Conservation (phyloP, 202 grass and related monocot genomes). For the Carex arenaria region DNA sequence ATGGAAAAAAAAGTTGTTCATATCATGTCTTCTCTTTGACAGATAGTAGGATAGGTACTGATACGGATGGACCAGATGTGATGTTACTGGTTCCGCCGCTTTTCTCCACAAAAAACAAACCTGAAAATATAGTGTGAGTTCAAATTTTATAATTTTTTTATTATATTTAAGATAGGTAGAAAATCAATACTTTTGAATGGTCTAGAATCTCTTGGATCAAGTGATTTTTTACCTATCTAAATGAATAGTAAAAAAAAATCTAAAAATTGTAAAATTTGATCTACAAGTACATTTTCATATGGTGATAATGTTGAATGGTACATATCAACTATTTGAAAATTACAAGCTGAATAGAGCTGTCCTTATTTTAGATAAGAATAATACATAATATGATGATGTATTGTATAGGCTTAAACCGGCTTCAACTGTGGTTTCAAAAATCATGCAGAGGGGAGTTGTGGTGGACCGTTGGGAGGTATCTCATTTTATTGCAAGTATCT, state of each 20-base stretch:
- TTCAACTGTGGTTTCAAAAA: slow-evolving; percentile 65
- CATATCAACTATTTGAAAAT: background rate
- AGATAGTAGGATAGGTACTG: slow-evolving; percentile 34
- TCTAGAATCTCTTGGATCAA: too few relatives aligned
- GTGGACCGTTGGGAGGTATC: slow-evolving; percentile 75
- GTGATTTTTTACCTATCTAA: too few relatives aligned
- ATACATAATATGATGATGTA: background rate
- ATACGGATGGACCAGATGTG: slow-evolving; percentile 52
- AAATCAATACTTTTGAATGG: too few relatives aligned
- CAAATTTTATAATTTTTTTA: background rate
- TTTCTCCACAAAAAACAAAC: slow-evolving; percentile 72
- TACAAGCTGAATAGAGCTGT: background rate
- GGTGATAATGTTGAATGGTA: too few relatives aligned
- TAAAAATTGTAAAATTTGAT: too few relatives aligned
- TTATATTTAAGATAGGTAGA: too few relatives aligned
- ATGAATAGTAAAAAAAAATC: too few relatives aligned
- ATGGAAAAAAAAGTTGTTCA: background rate
- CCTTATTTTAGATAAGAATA: background rate
- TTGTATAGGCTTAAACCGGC: slow-evolving; percentile 64
- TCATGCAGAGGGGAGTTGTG: slow-evolving; percentile 63
- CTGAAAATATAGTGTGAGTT: slow-evolving; percentile 84
- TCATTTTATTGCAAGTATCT: background rate
- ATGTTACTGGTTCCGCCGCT: slow-evolving; percentile 89
- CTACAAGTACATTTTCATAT: too few relatives aligned
- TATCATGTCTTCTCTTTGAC: slow-evolving; percentile 16